Percentiles rank a stretch among this genome's conserved stretches.
phyloP scores from a whole-genome alignment of 257 asterid genomes.

The Solanum pennellii region DNA sequence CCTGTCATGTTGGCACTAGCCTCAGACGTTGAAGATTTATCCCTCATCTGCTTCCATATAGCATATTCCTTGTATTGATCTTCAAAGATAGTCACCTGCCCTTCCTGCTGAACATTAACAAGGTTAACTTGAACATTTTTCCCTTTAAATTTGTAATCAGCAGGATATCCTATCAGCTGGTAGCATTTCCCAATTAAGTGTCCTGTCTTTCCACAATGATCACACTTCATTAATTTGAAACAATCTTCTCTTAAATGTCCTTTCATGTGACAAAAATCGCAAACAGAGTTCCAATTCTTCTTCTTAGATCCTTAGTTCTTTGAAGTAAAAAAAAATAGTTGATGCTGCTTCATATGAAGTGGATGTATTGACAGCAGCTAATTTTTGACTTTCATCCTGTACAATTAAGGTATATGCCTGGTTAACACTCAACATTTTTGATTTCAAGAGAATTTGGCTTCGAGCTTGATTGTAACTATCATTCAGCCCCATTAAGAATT shows the following conservation, averaged over 20 bases:
- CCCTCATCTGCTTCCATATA: too few species aligned
- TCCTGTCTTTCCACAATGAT: not conserved
- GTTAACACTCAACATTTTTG: too few species aligned
- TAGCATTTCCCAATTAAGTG: not conserved
- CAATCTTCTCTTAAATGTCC: not conserved
- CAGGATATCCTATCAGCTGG: accelerated
- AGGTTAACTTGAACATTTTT: too few species aligned
- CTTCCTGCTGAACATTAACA: not conserved
- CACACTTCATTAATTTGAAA: not conserved
- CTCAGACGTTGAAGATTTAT: too few species aligned
- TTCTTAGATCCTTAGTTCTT: too few species aligned
- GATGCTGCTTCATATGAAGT: not conserved
- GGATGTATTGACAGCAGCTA: accelerated
- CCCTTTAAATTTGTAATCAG: not conserved
- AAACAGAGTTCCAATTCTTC: too few species aligned
- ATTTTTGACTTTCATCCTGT: not conserved
- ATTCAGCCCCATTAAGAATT: not conserved
- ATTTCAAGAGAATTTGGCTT: not conserved
- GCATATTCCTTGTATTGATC: not conserved
- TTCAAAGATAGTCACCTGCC: accelerated
- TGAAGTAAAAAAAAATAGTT: accelerated
- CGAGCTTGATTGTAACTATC: too few species aligned
- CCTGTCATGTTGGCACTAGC: too few species aligned
- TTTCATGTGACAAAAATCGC: not conserved
- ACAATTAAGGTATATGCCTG: not conserved